A percentile compares a stretch with the other conserved stretches of the same genome.
These are phyloP conservation scores for Solanum chilense DNA, from an alignment of 257 asterid genomes.

Conservation along the genomic window DNA sequence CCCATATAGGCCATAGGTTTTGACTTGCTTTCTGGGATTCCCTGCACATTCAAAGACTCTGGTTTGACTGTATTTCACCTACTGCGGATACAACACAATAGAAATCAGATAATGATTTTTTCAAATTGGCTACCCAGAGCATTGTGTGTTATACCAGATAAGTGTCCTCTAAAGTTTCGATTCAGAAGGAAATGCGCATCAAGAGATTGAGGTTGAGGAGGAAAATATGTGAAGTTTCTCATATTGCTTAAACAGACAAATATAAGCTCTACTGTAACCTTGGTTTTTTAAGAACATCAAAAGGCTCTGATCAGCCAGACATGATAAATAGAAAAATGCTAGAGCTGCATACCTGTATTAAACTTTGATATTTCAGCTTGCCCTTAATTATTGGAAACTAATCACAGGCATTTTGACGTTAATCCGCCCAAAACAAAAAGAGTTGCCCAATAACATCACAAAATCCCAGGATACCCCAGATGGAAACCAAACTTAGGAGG, in stretches of 20 bases:
- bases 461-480: neutral
- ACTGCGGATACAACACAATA: neutral
- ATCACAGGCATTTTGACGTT: constrained; percentile 13
- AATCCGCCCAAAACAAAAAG: constrained; percentile 11
- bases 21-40: neutral
- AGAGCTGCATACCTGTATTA: constrained; percentile 31
- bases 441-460: neutral
- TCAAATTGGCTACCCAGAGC: neutral
- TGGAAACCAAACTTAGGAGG: constrained; percentile 14
- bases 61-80: neutral
- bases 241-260: neutral
- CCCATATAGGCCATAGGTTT: neutral
- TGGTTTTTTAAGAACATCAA: neutral
- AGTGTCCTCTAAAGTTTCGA: neutral
- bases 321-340: constrained; percentile 6
- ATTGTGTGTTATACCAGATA: neutral
- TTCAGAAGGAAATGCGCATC: neutral
- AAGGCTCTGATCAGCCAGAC: constrained; percentile 1
- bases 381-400: constrained; percentile 35
- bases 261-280: neutral
- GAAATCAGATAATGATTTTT: neutral
- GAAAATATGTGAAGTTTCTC: neutral
- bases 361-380: constrained; percentile 20
- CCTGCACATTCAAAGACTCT: neutral
- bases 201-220: neutral